phyloP scores from a whole-genome alignment of 768 basidiomycete species.

The Macrolepiota albuminosa region DNA sequence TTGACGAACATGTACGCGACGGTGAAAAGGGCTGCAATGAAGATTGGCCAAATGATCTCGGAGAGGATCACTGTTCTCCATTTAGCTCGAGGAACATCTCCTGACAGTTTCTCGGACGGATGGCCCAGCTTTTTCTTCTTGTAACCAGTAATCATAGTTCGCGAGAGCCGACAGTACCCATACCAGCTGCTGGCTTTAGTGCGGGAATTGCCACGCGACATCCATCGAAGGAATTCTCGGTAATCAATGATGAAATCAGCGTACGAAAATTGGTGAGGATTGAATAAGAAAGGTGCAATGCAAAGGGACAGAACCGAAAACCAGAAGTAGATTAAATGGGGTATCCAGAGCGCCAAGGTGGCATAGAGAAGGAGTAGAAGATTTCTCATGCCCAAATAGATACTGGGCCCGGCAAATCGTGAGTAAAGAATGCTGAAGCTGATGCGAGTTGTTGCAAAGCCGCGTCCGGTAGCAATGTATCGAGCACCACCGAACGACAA shows the following conservation, averaged over 20 bases:
- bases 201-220: constrained; percentile 97
- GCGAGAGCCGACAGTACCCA: constrained; percentile 94
- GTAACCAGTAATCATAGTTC: constrained; percentile 98
- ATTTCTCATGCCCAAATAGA: constrained; percentile 98
- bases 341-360: constrained; percentile 89
- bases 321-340: constrained; percentile 98
- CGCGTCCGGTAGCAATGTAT: constrained; percentile 98
- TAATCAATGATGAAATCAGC: constrained; percentile 99
- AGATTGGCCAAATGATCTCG: constrained; percentile 80
- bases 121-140: constrained; percentile 99
- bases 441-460: constrained; percentile 95
- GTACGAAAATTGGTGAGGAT: constrained; percentile 99
- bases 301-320: constrained; percentile 92
- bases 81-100: constrained; percentile 87
- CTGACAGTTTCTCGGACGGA: constrained; percentile 95
- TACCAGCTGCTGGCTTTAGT: constrained; percentile 99
- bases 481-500: constrained; percentile 97
- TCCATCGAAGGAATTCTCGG: constrained; percentile 97
- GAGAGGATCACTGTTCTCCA: constrained; percentile 83
- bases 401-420: constrained; percentile 98
- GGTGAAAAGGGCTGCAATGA: constrained; percentile 70
- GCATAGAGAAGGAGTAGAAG: constrained; percentile 86
- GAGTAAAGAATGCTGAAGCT: constrained; percentile 97
- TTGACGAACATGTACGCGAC: constrained; percentile 92
- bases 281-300: constrained; percentile 97